A percentile compares a stretch with the other conserved stretches of the same genome.
phyloP scores from a whole-genome alignment of 176 grass and related monocot genomes.

The Oryza glumipatula region DNA sequence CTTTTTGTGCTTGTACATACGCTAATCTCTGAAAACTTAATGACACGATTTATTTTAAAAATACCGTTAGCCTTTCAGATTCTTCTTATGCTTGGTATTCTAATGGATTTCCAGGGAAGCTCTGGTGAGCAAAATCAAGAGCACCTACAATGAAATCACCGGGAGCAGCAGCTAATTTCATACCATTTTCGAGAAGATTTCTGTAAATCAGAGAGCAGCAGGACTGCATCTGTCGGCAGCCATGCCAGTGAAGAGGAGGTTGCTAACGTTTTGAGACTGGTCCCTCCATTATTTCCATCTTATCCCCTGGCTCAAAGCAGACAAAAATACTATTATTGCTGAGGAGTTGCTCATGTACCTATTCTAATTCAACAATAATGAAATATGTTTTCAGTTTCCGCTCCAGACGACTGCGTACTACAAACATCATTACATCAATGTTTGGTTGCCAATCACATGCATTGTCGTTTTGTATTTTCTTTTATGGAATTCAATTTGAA shows the following conservation, averaged over 20 bases:
- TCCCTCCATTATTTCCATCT: not conserved
- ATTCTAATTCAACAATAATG: slow-evolving; percentile 19
- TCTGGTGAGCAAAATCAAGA: slow-evolving; percentile 60
- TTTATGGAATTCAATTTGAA: too few species aligned
- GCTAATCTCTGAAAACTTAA: too few species aligned
- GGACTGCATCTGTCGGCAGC: slow-evolving; percentile 25
- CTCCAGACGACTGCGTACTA: not conserved
- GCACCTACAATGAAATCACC: slow-evolving; percentile 56
- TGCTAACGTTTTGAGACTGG: slow-evolving; percentile 1
- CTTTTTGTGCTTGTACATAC: too few species aligned
- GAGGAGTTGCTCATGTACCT: not conserved
- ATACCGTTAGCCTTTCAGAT: not conserved
- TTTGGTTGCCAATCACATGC: not conserved
- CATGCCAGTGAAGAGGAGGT: slow-evolving; percentile 2
- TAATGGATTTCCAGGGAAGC: slow-evolving; percentile 54
- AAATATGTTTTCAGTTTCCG: slow-evolving; percentile 33
- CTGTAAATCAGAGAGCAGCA: slow-evolving; percentile 9
- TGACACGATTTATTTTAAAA: too few species aligned
- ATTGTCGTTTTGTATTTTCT: slow-evolving; percentile 17
- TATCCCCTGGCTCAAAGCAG: slow-evolving; percentile 16
- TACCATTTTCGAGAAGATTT: slow-evolving; percentile 11
- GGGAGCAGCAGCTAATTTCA: slow-evolving; percentile 48
- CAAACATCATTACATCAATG: not conserved
- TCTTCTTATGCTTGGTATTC: not conserved
- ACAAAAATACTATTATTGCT: not conserved